phyloP scores from a whole-genome alignment of 257 asterid species.

The Echites panduratus region DNA sequence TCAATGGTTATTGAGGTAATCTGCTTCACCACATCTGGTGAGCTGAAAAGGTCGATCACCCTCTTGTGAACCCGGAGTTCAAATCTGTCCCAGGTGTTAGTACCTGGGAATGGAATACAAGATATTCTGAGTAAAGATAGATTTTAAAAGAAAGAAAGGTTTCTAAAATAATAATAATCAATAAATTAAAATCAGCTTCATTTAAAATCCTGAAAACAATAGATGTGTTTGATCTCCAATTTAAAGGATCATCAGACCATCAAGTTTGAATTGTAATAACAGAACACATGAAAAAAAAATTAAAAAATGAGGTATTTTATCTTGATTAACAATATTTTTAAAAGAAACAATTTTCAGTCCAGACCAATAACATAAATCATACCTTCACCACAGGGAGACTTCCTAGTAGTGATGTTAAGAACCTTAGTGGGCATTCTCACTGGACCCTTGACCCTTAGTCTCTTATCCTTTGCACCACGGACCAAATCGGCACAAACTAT shows the following conservation, averaged over 20 bases:
- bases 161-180: no score
- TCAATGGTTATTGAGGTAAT: slow-evolving; percentile 46
- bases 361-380: slow-evolving; percentile 1
- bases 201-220: no score
- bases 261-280: background rate
- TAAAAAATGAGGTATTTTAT: background rate
- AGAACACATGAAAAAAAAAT: background rate
- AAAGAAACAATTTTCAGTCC: background rate
- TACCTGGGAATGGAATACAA: slow-evolving; percentile 18
- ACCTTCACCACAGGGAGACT: slow-evolving; percentile 91
- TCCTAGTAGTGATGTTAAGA: slow-evolving; percentile 68
- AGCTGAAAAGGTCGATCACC: slow-evolving; percentile 47
- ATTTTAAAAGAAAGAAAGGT: background rate
- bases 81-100: slow-evolving; percentile 48
- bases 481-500: slow-evolving; percentile 73
- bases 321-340: background rate
- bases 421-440: slow-evolving; percentile 83
- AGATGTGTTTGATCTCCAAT: background rate
- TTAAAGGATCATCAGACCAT: background rate
- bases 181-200: no score
- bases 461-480: slow-evolving; percentile 79
- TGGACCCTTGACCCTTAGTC: slow-evolving; percentile 75
- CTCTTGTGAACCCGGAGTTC: slow-evolving; percentile 56
- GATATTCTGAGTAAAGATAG: background rate
- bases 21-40: slow-evolving; percentile 45